Evolutionary conservation across 371 early-diverging fungal species (phyloP).

Genomic region (Basidiobolus meristosporus): DNA sequence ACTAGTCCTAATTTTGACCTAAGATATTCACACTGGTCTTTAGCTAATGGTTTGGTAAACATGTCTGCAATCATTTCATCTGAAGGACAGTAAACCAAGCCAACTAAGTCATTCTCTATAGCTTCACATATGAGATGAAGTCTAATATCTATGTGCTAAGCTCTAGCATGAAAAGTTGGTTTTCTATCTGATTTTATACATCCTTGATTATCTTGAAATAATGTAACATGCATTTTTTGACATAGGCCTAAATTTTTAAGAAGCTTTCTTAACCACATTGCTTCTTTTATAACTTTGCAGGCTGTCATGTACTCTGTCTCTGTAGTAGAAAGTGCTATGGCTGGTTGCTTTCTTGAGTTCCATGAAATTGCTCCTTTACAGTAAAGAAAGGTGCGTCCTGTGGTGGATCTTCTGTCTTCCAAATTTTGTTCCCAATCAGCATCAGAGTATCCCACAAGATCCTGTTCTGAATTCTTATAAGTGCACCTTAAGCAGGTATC

Average conservation of each 20-base stretch:
- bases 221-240: background rate
- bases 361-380: conserved; percentile 4
- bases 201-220: background rate
- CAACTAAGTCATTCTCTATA: background rate
- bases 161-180: background rate
- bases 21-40: background rate
- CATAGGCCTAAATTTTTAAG: background rate
- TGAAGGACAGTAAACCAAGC: conserved; percentile 2
- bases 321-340: conserved; percentile 6
- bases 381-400: conserved; percentile 4
- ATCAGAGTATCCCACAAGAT: conserved; percentile 3
- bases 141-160: background rate
- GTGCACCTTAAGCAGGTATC: no score
- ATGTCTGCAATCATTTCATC: conserved; percentile 7
- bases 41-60: conserved; percentile 3
- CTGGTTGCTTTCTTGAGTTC: conserved; percentile 3
- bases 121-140: background rate
- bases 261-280: conserved; percentile 3
- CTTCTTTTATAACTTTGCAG: conserved; percentile 1
- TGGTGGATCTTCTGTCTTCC: conserved; percentile 2
- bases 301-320: conserved; percentile 6
- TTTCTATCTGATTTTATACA: background rate
- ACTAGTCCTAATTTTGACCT: background rate
- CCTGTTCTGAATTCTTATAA: no score
- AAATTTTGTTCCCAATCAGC: conserved; percentile 2